phyloP scores from a whole-genome alignment of 176 grass and related monocot species.

The Otatea glauca region DNA sequence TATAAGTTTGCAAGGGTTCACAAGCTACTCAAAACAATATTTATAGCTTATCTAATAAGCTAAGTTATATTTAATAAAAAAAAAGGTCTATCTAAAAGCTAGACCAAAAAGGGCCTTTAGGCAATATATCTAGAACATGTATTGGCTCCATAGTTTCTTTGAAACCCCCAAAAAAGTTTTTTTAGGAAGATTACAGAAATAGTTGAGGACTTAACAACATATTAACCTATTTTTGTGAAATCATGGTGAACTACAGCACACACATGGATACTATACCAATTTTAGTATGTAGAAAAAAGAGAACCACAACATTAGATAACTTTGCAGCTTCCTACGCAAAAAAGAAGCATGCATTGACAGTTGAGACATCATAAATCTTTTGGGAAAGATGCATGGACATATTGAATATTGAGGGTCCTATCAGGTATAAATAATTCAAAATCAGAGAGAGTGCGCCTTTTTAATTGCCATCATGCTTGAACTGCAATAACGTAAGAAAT shows the following conservation, averaged over 20 bases:
- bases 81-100: background rate
- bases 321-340: background rate
- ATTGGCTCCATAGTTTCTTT: background rate
- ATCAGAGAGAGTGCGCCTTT: background rate
- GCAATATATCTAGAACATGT: background rate
- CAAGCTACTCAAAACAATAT: background rate
- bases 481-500: constrained; percentile 6
- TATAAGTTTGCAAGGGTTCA: background rate
- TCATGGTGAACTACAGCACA: background rate
- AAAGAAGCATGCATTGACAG: background rate
- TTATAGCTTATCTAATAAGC: background rate
- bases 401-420: background rate
- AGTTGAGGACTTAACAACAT: background rate
- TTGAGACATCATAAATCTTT: background rate
- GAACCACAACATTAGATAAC: background rate
- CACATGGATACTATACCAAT: background rate
- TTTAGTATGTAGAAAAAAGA: background rate
- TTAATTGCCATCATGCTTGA: constrained; percentile 11
- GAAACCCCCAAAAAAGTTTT: background rate
- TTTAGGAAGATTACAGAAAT: background rate
- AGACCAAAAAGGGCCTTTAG: background rate
- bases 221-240: background rate
- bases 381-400: background rate
- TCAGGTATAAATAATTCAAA: background rate
- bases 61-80: background rate